phyloP scores from a whole-genome alignment of 2,329 filamentous ascomycete species.

The Diaporthe caulivora region DNA sequence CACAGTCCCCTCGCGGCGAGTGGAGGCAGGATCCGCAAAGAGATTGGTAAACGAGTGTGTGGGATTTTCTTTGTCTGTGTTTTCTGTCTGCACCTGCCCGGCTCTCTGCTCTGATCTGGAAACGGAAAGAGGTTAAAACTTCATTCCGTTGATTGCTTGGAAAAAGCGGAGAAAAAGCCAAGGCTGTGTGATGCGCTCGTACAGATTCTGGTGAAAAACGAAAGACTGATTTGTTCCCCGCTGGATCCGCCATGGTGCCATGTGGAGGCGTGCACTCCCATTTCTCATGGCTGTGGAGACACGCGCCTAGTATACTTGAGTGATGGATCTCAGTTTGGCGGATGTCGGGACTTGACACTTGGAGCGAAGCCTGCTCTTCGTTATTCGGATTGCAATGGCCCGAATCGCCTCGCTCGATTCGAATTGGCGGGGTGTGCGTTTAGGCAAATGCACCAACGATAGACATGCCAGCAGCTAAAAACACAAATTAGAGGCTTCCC shows the following conservation, averaged over 20 bases:
- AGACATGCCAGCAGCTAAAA: conserved; percentile 58
- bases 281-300: background rate
- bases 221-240: conserved; percentile 9
- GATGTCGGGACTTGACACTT: conserved; percentile 8
- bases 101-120: conserved; percentile 21
- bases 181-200: conserved; percentile 31
- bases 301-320: background rate
- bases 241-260: conserved; percentile 23
- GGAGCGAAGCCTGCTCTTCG: background rate
- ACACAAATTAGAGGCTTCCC: conserved; percentile 30
- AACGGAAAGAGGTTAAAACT: conserved; percentile 18
- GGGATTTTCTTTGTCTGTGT: conserved; percentile 32
- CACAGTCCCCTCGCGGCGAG: conserved; percentile 12
- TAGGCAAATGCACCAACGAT: conserved; percentile 62
- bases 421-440: conserved; percentile 23
- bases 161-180: conserved; percentile 14
- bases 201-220: conserved; percentile 26
- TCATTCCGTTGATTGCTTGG: conserved; percentile 19
- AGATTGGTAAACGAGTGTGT: conserved; percentile 31
- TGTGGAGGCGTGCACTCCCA: background rate
- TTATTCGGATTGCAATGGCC: background rate
- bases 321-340: conserved; percentile 22
- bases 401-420: background rate
- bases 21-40: conserved; percentile 20
- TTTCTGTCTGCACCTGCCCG: conserved; percentile 27